These are phyloP conservation scores for Acanthamoeba lenticulata DNA, from an alignment of 208 protist species.

Conservation along the genomic window DNA sequence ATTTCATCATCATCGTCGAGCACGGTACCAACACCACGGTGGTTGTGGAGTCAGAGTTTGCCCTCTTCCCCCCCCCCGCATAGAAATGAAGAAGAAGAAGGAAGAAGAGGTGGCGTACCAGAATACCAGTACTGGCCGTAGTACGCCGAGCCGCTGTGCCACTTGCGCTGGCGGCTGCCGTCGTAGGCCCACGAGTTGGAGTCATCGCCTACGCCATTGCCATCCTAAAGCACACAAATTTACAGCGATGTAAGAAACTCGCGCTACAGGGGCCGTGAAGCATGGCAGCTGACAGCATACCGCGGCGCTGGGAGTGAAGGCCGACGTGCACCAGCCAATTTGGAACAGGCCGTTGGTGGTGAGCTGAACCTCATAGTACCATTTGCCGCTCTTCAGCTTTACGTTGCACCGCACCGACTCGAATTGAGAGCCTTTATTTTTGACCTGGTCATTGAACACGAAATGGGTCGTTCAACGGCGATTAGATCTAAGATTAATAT, in stretches of 20 bases:
- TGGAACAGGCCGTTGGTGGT: constrained; percentile 25
- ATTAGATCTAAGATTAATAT: background rate
- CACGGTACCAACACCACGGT: background rate
- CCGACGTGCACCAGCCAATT: constrained; percentile 35
- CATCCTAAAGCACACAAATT: background rate
- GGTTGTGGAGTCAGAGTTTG: background rate
- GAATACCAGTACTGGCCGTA: constrained; percentile 59
- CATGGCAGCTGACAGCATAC: too few relatives aligned
- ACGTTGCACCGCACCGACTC: constrained; percentile 6
- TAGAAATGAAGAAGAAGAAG: background rate
- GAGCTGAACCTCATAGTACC: constrained; percentile 52
- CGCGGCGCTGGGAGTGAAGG: background rate
- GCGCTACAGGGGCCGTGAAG: background rate
- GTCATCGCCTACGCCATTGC: constrained; percentile 50
- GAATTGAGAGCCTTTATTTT: constrained; percentile 16
- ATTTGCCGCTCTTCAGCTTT: constrained; percentile 17
- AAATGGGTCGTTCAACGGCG: too few relatives aligned
- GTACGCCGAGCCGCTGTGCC: constrained; percentile 28
- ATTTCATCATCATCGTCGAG: background rate
- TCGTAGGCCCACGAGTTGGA: constrained; percentile 46
- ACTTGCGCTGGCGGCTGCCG: constrained; percentile 32
- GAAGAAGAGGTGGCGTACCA: background rate
- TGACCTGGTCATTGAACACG: too few relatives aligned
- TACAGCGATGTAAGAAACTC: background rate
- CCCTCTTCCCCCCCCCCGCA: background rate